Evolutionary conservation across 805 yeast species (phyloP).

Genomic region (Ogataea allantospora): DNA sequence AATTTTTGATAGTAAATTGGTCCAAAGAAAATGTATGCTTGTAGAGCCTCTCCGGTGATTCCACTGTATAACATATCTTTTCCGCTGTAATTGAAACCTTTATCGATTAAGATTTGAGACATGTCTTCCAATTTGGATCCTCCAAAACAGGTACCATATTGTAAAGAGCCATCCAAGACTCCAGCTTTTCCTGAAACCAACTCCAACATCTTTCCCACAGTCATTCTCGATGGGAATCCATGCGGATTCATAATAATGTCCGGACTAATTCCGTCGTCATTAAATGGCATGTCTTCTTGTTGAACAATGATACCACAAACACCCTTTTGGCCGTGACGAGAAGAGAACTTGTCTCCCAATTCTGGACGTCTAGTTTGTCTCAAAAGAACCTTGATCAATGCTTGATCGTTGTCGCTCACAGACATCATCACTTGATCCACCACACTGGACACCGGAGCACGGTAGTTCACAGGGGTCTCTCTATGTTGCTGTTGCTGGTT

Average conservation of each 20-base stretch:
- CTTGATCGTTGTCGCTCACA: conserved; percentile 92
- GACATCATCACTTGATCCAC: conserved; percentile 98
- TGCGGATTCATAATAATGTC: conserved; percentile 99
- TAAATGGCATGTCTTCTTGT: conserved; percentile 95
- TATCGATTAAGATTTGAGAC: conserved; percentile 84
- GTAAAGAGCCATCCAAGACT: conserved; percentile 84
- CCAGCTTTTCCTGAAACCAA: conserved; percentile 97
- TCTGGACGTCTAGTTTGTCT: conserved; percentile 98
- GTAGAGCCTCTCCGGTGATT: conserved; percentile 94
- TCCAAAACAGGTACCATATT: conserved; percentile 98
- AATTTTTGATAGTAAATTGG: conserved; percentile 97
- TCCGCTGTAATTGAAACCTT: conserved; percentile 93
- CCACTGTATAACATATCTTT: conserved; percentile 98
- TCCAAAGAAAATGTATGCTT: conserved; percentile 97
- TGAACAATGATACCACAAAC: conserved; percentile 98
- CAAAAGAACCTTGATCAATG: conserved; percentile 83
- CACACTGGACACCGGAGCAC: conserved; percentile 94
- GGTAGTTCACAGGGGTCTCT: conserved; percentile 87
- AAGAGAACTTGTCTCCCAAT: conserved; percentile 94
- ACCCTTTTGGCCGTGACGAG: conserved; percentile 98
- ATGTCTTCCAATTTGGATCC: conserved; percentile 95
- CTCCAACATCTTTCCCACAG: conserved; percentile 98
- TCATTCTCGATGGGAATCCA: conserved; percentile 99
- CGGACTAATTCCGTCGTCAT: conserved; percentile 87
- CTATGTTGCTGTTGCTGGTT: conserved; percentile 54